A percentile compares a stretch with the other conserved stretches of the same genome.
Evolutionary conservation across 2,329 filamentous ascomycete species (phyloP).

Genomic region (Apiospora marii): DNA sequence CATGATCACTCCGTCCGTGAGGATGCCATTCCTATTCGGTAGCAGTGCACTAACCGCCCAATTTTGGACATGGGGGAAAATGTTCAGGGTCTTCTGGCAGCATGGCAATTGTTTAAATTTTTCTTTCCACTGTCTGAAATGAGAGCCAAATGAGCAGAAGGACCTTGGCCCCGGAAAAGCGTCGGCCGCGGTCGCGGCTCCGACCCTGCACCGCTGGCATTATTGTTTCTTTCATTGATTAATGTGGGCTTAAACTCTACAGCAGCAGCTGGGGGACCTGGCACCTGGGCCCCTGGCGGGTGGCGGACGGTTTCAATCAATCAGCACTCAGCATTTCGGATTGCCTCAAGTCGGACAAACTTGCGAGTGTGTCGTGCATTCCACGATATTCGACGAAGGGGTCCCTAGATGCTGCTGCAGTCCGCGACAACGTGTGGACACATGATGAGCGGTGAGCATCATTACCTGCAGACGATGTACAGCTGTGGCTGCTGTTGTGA

Average conservation of each 20-base stretch:
- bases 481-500: constrained; percentile 12
- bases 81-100: not conserved
- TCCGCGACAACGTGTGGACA: constrained; percentile 18
- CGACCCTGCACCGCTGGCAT: not conserved
- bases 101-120: not conserved
- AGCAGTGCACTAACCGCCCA: not conserved
- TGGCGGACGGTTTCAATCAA: not conserved
- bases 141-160: not conserved
- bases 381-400: constrained; percentile 4
- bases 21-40: not conserved
- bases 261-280: not conserved
- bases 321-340: not conserved
- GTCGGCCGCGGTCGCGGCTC: constrained; percentile 14
- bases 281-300: not conserved
- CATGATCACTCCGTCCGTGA: not conserved
- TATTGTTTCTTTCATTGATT: constrained; percentile 10
- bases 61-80: not conserved
- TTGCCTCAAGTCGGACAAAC: constrained; percentile 5
- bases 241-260: constrained; percentile 19
- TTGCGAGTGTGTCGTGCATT: constrained; percentile 17
- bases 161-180: not conserved
- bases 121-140: not conserved
- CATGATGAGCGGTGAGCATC: constrained; percentile 10
- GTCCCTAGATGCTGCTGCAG: constrained; percentile 13
- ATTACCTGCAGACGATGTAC: constrained; percentile 12